Percentiles rank a stretch among this genome's conserved stretches.
phyloP scores from a whole-genome alignment of 768 basidiomycete species.

The Clitopilus passeckerianus region DNA sequence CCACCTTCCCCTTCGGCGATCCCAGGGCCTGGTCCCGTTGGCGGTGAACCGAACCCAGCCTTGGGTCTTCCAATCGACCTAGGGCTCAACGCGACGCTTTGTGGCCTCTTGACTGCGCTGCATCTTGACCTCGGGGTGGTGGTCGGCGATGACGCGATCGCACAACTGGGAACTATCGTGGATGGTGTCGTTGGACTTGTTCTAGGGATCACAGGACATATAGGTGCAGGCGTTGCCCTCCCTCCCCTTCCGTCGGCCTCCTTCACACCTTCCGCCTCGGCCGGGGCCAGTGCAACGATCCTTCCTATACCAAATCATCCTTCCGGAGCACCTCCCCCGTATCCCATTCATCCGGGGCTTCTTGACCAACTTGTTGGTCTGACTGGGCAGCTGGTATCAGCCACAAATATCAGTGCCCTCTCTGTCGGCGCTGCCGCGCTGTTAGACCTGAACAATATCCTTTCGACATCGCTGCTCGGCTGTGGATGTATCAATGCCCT shows the following conservation, averaged over 20 bases:
- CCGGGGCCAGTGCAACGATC: neutral
- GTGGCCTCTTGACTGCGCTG: neutral
- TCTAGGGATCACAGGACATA: neutral
- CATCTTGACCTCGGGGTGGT: neutral
- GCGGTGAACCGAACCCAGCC: neutral
- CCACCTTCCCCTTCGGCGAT: neutral
- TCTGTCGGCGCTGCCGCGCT: neutral
- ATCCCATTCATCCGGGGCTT: neutral
- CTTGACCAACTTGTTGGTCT: neutral
- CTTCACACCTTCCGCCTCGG: neutral
- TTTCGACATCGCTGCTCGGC: neutral
- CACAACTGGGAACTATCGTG: neutral
- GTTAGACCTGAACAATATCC: conserved; percentile 1
- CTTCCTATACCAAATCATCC: neutral
- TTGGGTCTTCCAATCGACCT: neutral
- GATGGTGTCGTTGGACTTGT: neutral
- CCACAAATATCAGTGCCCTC: neutral
- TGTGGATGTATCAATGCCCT: conserved; percentile 7
- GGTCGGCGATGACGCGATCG: neutral
- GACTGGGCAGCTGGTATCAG: neutral
- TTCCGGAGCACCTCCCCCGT: neutral
- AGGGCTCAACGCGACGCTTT: too few species aligned
- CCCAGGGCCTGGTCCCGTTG: neutral
- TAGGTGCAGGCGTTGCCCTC: neutral
- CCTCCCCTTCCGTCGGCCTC: neutral